Base-by-base conservation (phyloP, 345 rosid species). In the Bruguiera sexangula region DNA sequence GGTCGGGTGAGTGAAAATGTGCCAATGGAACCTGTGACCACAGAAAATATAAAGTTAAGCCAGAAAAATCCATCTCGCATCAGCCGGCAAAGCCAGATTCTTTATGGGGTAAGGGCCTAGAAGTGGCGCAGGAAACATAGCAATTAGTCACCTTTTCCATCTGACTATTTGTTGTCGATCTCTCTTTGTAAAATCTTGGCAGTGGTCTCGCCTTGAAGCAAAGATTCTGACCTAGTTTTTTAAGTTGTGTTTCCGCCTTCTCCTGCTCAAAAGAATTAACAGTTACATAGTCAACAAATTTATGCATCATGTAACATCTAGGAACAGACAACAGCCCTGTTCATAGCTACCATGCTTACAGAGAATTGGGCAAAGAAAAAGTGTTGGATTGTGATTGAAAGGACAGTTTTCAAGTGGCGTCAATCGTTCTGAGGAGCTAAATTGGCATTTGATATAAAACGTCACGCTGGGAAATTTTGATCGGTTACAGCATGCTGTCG, bases 171-270 rank as follows among this genome's bases (percentile, higher is more conserved):
- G 66, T 48, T 68, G 75, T 60, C 67, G 74, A 74, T 71, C 85
- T 85, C 43, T 85, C 85, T 76, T 83, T 87, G 72, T 93, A 93
- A 67, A 93, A 93, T n/a, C 83, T 78, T 8, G 98, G 98, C 67
- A 93, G 82, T 54, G 97, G 98, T 75, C 89, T 85, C 27, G 98
- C 97, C 82, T 91, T 94, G 87, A 91, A 94, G 85, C 98, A 89
- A 62, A 89, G 86, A 73, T 72, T 85, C 82, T 82, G 83, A 11
- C 88, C 50, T 76, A 85, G 78, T 76, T 77, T 89, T 69, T 83
- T 86, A 73, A 85, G 71, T 75, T 94, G 93, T 66, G 85, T 76
- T 82, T 73, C 96, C 66, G 85, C 88, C 36, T 85, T 91, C 66
- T 76, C 89, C 92, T 85, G 89, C 69, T 66, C 76, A 62, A 55